Evolutionary conservation across 2,329 filamentous ascomycete species (phyloP), one percentile per base, ranked within the genome.

Genomic region (Geoglossum cookeanum): DNA sequence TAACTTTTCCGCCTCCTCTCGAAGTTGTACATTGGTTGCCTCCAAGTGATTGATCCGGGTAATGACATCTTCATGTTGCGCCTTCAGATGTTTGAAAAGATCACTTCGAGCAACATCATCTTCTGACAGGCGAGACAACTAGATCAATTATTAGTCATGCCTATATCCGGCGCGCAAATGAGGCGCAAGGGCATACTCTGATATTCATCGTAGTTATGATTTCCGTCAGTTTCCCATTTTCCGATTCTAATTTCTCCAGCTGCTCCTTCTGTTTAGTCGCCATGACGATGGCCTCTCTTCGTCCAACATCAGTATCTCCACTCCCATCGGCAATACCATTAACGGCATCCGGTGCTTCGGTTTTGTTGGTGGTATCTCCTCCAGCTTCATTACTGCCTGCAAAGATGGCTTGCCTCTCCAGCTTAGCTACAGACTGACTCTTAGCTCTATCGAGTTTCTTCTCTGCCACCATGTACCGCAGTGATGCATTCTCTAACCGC

Each of bases 61-160:
- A 63, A 96, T 88, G 7, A 94, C 79, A 63, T 97, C 91, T 65
- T 97, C 92, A 64, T 94, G 87, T 64, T 96, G 88, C 29, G 78
- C 79, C 70, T 90, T 94, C 65, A 96, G 78, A 60, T 86, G 81
- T 70, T 95, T 97, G 77, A 95, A 98, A 2, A 95, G 77, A 64
- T 96, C 89, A 3, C 89, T 95, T 58, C 88, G 83, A 45, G 89
- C 83, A 66, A 94, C 97, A 64, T 98, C 92, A 61, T 98, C 92
- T 64, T 98, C 92, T 0, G 86, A 85, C 49, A 90, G 74, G 57
- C 79, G 83, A 13, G 87, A 82, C 53, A 86, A 75, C 67, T 83
- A 64, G 59, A 59, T 48, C 45, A 56, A 42, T 32, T 58, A 52
- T 62, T 30, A 58, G 57, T 56, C 55, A 59, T 58, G 56, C 32